Conservation (phyloP, 106 monocot genomes). For the Dendrobium chrysotoxum region DNA sequence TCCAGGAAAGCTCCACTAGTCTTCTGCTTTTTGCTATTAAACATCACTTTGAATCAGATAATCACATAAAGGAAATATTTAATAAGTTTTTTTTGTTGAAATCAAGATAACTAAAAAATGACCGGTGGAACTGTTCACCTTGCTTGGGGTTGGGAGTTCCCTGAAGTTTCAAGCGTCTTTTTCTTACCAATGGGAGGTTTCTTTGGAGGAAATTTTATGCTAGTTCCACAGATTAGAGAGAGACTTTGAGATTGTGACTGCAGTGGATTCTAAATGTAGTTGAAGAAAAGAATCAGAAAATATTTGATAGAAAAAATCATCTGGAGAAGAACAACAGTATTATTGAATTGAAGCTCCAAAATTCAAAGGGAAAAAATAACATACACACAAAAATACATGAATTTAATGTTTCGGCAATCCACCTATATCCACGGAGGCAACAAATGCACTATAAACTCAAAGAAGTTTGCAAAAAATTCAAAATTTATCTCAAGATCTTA, state of each 20-base stretch:
- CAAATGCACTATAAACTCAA: too few species aligned
- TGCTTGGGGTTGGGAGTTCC: conserved; percentile 30
- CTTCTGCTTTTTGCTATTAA: conserved; percentile 67
- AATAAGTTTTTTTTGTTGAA: not conserved
- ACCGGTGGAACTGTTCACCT: conserved; percentile 19
- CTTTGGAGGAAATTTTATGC: not conserved
- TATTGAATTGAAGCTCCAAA: too few species aligned
- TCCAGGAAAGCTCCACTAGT: conserved; percentile 42
- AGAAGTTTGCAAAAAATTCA: too few species aligned
- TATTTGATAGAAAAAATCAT: not conserved
- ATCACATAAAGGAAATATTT: not conserved
- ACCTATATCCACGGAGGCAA: too few species aligned
- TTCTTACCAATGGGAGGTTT: conserved; percentile 28
- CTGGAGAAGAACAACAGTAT: too few species aligned
- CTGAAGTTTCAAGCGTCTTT: conserved; percentile 40
- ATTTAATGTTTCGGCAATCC: too few species aligned
- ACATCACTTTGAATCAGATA: not conserved
- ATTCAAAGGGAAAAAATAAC: too few species aligned
- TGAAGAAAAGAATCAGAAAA: not conserved
- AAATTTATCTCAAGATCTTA: too few species aligned
- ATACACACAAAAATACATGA: too few species aligned
- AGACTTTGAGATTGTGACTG: not conserved
- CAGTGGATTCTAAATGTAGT: not conserved
- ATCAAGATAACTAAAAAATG: not conserved
- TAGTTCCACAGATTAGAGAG: not conserved